Conservation (phyloP, 2,329 filamentous ascomycete genomes). For the Aspergillus quadrilineatus region DNA sequence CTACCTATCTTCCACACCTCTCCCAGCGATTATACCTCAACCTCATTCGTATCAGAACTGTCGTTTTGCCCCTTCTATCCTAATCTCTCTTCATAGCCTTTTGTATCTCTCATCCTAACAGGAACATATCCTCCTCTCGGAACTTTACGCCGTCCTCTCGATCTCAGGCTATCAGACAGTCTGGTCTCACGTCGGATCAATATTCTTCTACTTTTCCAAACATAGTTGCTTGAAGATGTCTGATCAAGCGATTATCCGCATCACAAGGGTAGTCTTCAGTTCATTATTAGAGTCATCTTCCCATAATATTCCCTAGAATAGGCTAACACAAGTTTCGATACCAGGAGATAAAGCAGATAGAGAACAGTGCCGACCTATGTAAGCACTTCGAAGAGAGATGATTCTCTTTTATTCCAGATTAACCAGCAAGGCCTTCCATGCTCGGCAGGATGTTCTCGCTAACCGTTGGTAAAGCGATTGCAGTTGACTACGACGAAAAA, state of each 20-base stretch:
- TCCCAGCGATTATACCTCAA: background rate
- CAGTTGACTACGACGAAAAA: slow-evolving; percentile 80
- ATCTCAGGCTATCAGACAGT: no score
- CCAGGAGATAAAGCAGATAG: slow-evolving; percentile 81
- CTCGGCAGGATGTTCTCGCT: slow-evolving; percentile 5
- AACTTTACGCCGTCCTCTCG: no score
- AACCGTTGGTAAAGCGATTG: slow-evolving; percentile 63
- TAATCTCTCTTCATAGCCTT: background rate
- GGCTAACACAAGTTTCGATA: slow-evolving; percentile 18
- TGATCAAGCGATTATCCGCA: slow-evolving; percentile 84
- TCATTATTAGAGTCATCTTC: background rate
- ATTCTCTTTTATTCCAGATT: background rate
- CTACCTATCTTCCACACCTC: background rate
- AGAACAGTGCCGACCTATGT: slow-evolving; percentile 82
- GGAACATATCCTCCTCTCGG: background rate
- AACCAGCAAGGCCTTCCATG: background rate
- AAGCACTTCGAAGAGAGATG: slow-evolving; percentile 35
- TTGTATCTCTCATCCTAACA: background rate
- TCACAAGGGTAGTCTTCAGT: slow-evolving; percentile 66
- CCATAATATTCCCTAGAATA: background rate
- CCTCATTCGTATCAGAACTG: background rate
- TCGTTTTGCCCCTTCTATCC: no score
- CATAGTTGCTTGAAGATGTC: slow-evolving; percentile 53
- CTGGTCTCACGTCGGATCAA: no score
- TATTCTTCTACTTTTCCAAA: background rate